Conservation (phyloP, 257 asterid genomes). For the Gentiana dahurica region DNA sequence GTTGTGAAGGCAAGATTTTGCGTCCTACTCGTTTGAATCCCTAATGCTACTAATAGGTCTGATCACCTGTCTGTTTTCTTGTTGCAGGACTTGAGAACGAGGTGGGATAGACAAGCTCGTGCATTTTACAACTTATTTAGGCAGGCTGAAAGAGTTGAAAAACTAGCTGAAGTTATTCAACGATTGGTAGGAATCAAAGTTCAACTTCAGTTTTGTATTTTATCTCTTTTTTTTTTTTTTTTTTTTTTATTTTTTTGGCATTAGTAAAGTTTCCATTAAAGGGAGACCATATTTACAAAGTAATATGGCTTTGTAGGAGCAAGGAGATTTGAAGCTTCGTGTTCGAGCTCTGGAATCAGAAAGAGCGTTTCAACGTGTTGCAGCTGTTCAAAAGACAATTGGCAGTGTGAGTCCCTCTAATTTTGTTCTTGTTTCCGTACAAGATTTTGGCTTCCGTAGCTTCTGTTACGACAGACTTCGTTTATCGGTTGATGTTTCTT, state of each 20-base stretch:
- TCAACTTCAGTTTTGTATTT: neutral
- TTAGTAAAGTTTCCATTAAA: neutral
- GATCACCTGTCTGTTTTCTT: slow-evolving; percentile 8
- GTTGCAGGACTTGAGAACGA: slow-evolving; percentile 70
- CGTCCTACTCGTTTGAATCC: neutral
- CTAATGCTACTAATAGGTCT: slow-evolving; percentile 4
- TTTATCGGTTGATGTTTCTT: neutral
- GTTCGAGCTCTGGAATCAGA: slow-evolving; percentile 93
- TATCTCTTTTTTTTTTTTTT: neutral
- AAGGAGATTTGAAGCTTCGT: slow-evolving; percentile 95
- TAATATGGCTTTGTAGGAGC: slow-evolving; percentile 43
- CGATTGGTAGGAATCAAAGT: slow-evolving; percentile 44
- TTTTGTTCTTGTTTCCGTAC: neutral
- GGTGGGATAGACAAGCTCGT: slow-evolving; percentile 93
- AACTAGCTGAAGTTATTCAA: slow-evolving; percentile 74
- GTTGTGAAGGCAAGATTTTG: slow-evolving; percentile 43
- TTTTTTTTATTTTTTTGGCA: neutral
- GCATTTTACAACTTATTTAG: slow-evolving; percentile 84
- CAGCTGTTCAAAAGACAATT: slow-evolving; percentile 73
- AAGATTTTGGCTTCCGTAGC: neutral
- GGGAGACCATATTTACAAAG: too few relatives aligned
- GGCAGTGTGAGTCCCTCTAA: slow-evolving; percentile 58
- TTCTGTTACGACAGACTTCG: neutral
- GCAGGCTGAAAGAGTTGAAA: slow-evolving; percentile 96
- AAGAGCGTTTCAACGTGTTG: slow-evolving; percentile 93